These are phyloP conservation scores for Claviceps maximensis DNA, from an alignment of 2,329 filamentous ascomycete species.

Conservation along the genomic window DNA sequence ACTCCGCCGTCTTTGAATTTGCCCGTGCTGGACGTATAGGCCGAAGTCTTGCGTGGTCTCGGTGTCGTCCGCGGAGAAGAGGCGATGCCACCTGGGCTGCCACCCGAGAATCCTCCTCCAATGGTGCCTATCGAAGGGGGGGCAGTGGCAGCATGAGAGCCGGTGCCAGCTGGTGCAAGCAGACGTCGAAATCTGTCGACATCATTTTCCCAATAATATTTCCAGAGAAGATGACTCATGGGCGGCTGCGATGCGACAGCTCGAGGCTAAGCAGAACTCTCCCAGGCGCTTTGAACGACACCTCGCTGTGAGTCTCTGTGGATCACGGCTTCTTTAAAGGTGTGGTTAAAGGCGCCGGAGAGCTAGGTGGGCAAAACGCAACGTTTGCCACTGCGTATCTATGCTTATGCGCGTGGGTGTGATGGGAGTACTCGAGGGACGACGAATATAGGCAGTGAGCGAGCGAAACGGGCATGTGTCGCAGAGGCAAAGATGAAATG, in stretches of 20 bases:
- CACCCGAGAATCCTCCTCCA: conserved; percentile 18
- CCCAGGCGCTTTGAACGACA: conserved; percentile 46
- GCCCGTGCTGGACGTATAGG: conserved; percentile 29
- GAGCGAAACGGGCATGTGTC: neutral
- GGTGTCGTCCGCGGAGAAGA: conserved; percentile 35
- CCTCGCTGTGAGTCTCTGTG: conserved; percentile 78
- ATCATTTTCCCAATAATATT: conserved; percentile 94
- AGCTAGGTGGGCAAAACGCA: conserved; percentile 2
- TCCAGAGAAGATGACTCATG: conserved; percentile 97
- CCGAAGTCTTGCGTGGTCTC: conserved; percentile 42
- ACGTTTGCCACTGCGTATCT: neutral
- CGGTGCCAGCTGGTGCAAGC: conserved; percentile 58
- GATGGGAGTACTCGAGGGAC: neutral
- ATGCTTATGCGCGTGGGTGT: neutral
- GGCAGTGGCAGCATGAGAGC: conserved; percentile 39
- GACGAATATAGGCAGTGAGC: neutral
- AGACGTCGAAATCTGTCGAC: conserved; percentile 87
- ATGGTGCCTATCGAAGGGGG: conserved; percentile 31
- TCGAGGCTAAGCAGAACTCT: conserved; percentile 10
- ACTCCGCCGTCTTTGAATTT: conserved; percentile 31
- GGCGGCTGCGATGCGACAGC: conserved; percentile 19
- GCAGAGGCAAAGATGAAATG: neutral
- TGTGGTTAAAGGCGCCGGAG: conserved; percentile 28
- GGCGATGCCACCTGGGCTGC: conserved; percentile 27
- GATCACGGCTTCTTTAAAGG: conserved; percentile 93